Evolutionary conservation across 73 alveolate species (phyloP).

Genomic region (Tetrahymena malaccensis): DNA sequence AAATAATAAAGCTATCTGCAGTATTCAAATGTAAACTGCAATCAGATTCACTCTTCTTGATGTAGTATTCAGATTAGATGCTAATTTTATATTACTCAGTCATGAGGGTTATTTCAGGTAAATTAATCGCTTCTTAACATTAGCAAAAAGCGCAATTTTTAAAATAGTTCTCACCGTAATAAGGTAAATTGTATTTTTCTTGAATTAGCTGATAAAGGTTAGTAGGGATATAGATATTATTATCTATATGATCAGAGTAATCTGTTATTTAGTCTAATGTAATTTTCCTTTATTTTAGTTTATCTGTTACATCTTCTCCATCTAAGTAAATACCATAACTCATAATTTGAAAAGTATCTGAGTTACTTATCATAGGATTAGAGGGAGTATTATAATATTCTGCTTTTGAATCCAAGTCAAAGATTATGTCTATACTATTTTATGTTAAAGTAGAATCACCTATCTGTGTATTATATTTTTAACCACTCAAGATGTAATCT

Average conservation of each 20-base stretch:
- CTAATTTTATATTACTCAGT: background rate
- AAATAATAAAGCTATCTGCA: background rate
- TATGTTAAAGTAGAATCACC: background rate
- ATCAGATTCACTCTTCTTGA: background rate
- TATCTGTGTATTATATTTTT: no score
- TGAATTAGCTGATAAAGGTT: background rate
- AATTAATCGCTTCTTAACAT: background rate
- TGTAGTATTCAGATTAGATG: background rate
- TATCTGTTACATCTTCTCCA: background rate
- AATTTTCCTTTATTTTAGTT: no score
- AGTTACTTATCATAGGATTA: background rate
- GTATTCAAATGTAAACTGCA: background rate
- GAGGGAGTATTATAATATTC: background rate
- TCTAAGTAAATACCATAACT: background rate
- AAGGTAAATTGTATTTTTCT: no score
- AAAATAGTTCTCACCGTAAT: background rate
- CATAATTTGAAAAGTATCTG: background rate
- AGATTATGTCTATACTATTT: no score
- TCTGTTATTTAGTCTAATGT: background rate
- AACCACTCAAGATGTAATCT: background rate
- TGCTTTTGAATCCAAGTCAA: background rate
- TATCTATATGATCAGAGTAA: background rate
- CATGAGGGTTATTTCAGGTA: background rate
- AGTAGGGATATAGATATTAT: background rate
- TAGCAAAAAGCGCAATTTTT: background rate